Conservation (phyloP, 2,329 filamentous ascomycete species). For the Teratosphaeria destructans region DNA sequence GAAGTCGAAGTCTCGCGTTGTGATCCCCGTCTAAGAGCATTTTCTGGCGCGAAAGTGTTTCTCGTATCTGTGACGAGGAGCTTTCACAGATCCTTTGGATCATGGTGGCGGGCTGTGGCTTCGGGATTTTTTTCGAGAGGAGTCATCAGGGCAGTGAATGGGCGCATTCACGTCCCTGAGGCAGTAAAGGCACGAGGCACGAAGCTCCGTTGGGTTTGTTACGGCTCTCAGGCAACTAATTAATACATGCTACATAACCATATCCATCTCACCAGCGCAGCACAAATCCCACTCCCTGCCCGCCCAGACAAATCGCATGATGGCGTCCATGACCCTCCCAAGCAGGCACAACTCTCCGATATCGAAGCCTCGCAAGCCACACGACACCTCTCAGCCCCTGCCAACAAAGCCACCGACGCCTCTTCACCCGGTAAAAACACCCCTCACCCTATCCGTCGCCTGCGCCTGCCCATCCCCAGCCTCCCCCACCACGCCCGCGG, state of each 20-base stretch:
- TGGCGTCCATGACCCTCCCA: background rate
- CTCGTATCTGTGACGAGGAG: background rate
- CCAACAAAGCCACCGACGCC: background rate
- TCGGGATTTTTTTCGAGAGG: too few species aligned
- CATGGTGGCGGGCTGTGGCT: too few species aligned
- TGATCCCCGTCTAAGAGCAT: too few species aligned
- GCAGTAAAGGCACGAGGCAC: background rate
- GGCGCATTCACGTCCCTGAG: background rate
- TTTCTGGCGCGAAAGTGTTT: background rate
- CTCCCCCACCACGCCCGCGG: background rate
- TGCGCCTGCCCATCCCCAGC: background rate
- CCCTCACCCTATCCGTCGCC: background rate
- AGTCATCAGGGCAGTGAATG: background rate
- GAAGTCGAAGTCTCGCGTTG: too few species aligned
- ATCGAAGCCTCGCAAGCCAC: too few species aligned
- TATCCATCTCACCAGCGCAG: background rate
- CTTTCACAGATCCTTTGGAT: background rate
- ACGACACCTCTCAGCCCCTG: too few species aligned
- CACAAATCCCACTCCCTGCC: too few species aligned
- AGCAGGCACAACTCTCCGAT: background rate
- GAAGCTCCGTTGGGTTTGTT: background rate
- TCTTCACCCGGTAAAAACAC: background rate
- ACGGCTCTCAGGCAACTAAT: background rate
- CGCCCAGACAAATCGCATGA: background rate
- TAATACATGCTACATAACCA: background rate